Evolutionary conservation across 1,284 basidiomycete genomes (phyloP), one percentile per base, ranked within the genome.

Genomic region (Mixia osmundae): DNA sequence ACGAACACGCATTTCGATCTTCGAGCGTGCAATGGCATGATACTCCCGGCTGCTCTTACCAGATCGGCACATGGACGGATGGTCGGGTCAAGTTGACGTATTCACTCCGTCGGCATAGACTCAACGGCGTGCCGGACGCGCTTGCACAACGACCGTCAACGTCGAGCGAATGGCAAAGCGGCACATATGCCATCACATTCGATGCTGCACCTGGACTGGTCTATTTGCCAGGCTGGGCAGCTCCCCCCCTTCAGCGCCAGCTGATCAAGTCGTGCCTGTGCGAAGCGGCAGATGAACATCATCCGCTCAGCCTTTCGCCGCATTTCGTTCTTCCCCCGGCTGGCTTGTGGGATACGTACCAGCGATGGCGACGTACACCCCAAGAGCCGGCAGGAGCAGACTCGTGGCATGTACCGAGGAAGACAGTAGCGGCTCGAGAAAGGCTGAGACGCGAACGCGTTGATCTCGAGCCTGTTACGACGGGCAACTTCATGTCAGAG

Each of bases 251-350:
- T 21, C 83, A 89, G 51, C 63, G 68, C 18, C 50, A 61, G 2
- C 64, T 87, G 3, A 62, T 78, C 12, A 57, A 56, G 37, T 72
- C 75, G 64, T 67, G 76, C 22, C 65, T 91, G 5, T 53, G 61
- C 18, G 65, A 72, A 23, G 79, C 85, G 46, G 74, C 80, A 0
- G 62, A 64, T 4, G 55, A 64, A 18, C 77, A 79, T 0, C 87
- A 85, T 52, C 71, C 77, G 35, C 79, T 77, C 1, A 85, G 80
- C 45, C 69, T 89, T 18, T 74, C 80, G 39, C 67, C 70, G 0
- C 83, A 89, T 55, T 87, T 85, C 49, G 38, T 61, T 30, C 59
- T 85, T 4, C 83, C 83, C 0, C 37, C 54, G 19, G 58, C 66
- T 18, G 76, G 77, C 2, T 48, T 80, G 18, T 83, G 78, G 77